Conservation (phyloP, 2,329 filamentous ascomycete species). For the Paraphaeosphaeria sporulosa region DNA sequence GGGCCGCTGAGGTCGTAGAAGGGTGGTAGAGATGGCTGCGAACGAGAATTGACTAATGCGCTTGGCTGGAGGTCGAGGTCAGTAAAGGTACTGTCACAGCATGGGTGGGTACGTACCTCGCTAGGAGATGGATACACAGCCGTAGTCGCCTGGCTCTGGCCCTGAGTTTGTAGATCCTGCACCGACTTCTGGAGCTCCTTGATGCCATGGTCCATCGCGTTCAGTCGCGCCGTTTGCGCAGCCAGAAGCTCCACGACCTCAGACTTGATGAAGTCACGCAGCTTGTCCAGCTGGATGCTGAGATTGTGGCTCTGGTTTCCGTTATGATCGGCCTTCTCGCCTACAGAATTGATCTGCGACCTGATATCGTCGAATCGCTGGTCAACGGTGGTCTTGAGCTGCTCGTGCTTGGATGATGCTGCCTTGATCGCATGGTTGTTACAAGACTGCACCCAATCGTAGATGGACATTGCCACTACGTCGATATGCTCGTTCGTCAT, state of each 20-base stretch:
- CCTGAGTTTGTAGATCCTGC: constrained; percentile 34
- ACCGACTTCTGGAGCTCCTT: constrained; percentile 37
- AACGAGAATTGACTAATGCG: constrained; percentile 29
- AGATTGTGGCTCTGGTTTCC: constrained; percentile 29
- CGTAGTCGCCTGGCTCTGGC: constrained; percentile 20
- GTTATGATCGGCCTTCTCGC: constrained; percentile 30
- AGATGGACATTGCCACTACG: constrained; percentile 36
- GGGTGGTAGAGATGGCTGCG: constrained; percentile 31
- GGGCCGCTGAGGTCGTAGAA: constrained; percentile 26
- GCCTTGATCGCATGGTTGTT: constrained; percentile 22
- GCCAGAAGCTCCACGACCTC: constrained; percentile 33
- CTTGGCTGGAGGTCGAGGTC: constrained; percentile 9
- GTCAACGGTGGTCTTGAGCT: constrained; percentile 27
- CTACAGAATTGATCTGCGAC: constrained; percentile 30
- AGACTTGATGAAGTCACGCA: constrained; percentile 36
- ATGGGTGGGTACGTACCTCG: constrained; percentile 7
- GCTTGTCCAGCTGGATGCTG: constrained; percentile 33
- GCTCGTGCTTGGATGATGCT: constrained; percentile 28
- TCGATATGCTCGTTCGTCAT: constrained; percentile 49
- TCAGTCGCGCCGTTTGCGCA: constrained; percentile 35
- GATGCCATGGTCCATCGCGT: constrained; percentile 32
- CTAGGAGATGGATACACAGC: constrained; percentile 17
- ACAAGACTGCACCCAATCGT: constrained; percentile 30
- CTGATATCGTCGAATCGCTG: constrained; percentile 37
- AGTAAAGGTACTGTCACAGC: neutral